Conservation (phyloP, 495 filamentous ascomycete genomes). For the Trypethelium eluteriae region DNA sequence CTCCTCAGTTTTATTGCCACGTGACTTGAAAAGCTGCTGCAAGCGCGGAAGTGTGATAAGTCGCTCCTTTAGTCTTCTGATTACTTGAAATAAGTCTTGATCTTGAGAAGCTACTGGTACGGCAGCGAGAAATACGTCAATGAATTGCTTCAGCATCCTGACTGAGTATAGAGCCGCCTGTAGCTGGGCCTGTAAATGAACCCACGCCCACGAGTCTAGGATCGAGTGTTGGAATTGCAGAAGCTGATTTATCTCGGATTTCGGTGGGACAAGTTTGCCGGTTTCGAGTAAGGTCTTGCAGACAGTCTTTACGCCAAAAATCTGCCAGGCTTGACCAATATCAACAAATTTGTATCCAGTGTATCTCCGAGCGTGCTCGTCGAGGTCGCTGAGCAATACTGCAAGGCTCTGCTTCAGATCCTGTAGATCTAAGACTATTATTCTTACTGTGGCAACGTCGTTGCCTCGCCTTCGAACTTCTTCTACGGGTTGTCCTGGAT, state of each 20-base stretch:
- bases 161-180: slow-evolving; percentile 60
- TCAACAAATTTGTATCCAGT: not conserved
- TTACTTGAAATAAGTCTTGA: not conserved
- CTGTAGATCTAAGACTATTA: not conserved
- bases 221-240: not conserved
- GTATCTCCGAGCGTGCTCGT: not conserved
- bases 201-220: slow-evolving; percentile 45
- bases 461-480: slow-evolving; percentile 1
- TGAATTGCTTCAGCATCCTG: slow-evolving; percentile 53
- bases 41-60: not conserved
- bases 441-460: not conserved
- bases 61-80: not conserved
- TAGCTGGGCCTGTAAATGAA: slow-evolving; percentile 57
- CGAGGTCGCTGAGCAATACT: slow-evolving; percentile 13
- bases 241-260: not conserved
- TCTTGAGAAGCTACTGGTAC: not conserved
- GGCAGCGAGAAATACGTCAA: slow-evolving; percentile 28
- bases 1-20: not conserved
- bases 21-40: not conserved
- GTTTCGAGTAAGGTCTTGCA: not conserved
- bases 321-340: not conserved
- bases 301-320: not conserved
- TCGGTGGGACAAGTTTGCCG: not conserved
- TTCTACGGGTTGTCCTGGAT: not conserved
- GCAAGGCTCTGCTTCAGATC: not conserved